Conservation (phyloP, 1,139 yeast genomes). For the Yamadazyma atlantica region DNA sequence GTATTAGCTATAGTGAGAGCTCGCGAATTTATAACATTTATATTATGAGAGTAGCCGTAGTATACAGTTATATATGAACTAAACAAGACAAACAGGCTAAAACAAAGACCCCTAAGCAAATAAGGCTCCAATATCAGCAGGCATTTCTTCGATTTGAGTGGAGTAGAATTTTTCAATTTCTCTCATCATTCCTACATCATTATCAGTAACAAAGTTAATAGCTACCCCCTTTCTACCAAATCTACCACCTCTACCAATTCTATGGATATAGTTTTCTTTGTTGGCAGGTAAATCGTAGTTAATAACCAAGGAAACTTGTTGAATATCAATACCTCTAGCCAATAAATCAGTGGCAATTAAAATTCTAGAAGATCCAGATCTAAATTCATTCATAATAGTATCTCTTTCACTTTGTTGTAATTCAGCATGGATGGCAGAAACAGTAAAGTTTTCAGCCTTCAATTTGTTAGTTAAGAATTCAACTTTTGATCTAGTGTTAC, state of each 20-base stretch:
- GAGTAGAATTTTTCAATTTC: conserved; percentile 98
- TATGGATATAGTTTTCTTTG: conserved; percentile 98
- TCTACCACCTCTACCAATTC: conserved; percentile 99
- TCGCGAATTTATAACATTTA: background rate
- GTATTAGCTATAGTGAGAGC: too few relatives aligned
- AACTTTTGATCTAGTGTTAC: conserved; percentile 98
- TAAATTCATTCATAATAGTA: conserved; percentile 96
- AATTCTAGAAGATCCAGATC: conserved; percentile 97
- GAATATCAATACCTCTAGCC: conserved; percentile 99
- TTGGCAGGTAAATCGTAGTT: conserved; percentile 97
- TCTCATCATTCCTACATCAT: conserved; percentile 91
- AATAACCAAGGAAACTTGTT: conserved; percentile 96
- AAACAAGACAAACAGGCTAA: conserved; percentile 3
- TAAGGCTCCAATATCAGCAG: conserved; percentile 86
- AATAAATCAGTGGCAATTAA: conserved; percentile 95
- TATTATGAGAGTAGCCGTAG: background rate
- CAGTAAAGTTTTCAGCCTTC: conserved; percentile 87
- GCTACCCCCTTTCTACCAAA: conserved; percentile 99
- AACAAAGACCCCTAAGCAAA: conserved; percentile 44
- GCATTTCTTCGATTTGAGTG: conserved; percentile 98
- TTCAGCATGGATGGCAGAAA: conserved; percentile 96
- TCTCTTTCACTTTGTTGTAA: conserved; percentile 97
- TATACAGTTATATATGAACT: background rate
- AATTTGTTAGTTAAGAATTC: conserved; percentile 89
- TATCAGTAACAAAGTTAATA: conserved; percentile 91